Percentiles rank a stretch among this genome's conserved stretches.
Conservation (phyloP, 176 grass and related monocot genomes). For the Juncus inflexus region DNA sequence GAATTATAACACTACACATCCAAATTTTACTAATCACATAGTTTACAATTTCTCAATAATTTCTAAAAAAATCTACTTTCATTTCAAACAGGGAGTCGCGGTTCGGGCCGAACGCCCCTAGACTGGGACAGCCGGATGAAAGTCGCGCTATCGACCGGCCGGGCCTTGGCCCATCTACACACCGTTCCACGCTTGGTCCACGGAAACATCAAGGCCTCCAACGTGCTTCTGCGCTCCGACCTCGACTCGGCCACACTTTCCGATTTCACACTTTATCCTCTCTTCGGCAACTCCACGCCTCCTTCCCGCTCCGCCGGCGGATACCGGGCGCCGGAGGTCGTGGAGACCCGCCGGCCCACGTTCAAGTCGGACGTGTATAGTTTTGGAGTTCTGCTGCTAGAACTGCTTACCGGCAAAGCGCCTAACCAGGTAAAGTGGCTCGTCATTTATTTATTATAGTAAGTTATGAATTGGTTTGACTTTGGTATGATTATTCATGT, state of each 20-base stretch:
- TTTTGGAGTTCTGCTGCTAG: conserved; percentile 71
- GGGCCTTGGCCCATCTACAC: conserved; percentile 74
- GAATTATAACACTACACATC: neutral
- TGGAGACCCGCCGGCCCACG: conserved; percentile 56
- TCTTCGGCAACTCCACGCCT: conserved; percentile 48
- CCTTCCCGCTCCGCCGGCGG: conserved; percentile 43
- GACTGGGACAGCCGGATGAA: conserved; percentile 82
- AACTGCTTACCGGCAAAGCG: conserved; percentile 65
- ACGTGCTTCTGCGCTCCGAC: conserved; percentile 81
- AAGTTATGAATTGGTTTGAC: too few relatives aligned
- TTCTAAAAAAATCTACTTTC: neutral
- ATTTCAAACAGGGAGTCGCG: conserved; percentile 46
- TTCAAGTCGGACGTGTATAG: conserved; percentile 75
- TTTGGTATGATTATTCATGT: neutral
- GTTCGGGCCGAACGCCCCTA: conserved; percentile 49
- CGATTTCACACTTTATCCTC: conserved; percentile 65
- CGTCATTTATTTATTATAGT: neutral
- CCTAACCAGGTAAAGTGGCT: conserved; percentile 38
- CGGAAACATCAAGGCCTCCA: conserved; percentile 87
- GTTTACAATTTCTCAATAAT: neutral
- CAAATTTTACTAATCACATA: neutral
- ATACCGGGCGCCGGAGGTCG: conserved; percentile 74
- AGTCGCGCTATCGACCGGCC: conserved; percentile 58
- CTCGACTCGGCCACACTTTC: conserved; percentile 58
- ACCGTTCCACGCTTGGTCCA: conserved; percentile 54